Base-by-base conservation (phyloP, 1,284 basidiomycete genomes). In the Tilletia caries region DNA sequence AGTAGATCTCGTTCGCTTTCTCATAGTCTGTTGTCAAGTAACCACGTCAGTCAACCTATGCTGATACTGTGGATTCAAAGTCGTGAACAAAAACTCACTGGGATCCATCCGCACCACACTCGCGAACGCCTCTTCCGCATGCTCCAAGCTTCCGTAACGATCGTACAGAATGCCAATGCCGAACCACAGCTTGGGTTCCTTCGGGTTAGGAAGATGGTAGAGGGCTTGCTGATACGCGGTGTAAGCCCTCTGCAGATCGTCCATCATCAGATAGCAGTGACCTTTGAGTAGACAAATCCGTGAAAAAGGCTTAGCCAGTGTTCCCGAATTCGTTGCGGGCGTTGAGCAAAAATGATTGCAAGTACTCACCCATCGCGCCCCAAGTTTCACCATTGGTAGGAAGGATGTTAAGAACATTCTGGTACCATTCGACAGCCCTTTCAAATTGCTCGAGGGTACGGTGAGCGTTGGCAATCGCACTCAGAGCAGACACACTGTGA, bases 141-240 rank as follows among this genome's bases (percentile, higher is more conserved):
- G 95, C 84, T 98, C 95, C 79, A 99, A 88, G 65, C 93, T 96
- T 32, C 96, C 95, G 83, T 98, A 98, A 23, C 95, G 90, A 85
- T 98, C 96, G 82, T 98, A 98, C 32, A 98, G 89, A 66, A 98
- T 98, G 48, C 96, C 96, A 81, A 98, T 98, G 62, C 96, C 95
- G 83, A 98, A 98, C 96, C 96, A 98, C 3, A 98, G 87, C 84
- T 98, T 98, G 13, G 95, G 95, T 84, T 98, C 96, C 87, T 97
- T 98, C 37, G 95, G 95, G 79, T 96, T 95, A 2, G 93, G 93
- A 48, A 98, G 88, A 75, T 95, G 89, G 83, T 96, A 97, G 23
- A 99, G 88, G 0, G 95, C 95, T 84, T 98, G 95, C 85, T 99
- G 96, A 85, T 99, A 99, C 5, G 96, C 95, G 0, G 93, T 91